Conservation (phyloP, 257 asterid species). For the Lycium barbarum region DNA sequence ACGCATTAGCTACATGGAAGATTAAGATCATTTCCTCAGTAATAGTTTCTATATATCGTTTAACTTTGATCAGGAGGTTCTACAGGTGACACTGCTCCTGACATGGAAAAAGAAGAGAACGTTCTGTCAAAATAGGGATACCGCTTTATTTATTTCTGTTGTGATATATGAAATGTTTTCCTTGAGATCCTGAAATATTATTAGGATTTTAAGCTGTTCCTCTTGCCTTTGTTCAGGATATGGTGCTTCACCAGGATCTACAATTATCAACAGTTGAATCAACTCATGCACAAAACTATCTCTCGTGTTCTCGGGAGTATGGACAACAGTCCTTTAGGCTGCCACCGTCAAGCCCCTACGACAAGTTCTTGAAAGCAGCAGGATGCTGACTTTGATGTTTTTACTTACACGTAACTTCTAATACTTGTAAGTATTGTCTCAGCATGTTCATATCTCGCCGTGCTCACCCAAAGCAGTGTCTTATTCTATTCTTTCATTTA, state of each 20-base stretch:
- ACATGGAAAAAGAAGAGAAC: neutral
- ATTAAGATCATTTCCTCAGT: neutral
- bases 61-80: neutral
- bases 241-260: conserved; percentile 37
- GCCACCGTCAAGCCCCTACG: conserved; percentile 64
- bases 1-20: conserved; percentile 5
- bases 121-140: conserved; percentile 6
- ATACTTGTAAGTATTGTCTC: conserved; percentile 28
- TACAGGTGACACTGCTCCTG: neutral
- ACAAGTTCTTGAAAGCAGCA: conserved; percentile 61
- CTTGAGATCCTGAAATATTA: neutral
- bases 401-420: conserved; percentile 23
- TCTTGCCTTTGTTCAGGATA: conserved; percentile 31
- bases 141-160: neutral
- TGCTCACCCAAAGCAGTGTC: conserved; percentile 17
- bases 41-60: neutral
- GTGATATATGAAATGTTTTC: neutral
- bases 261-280: conserved; percentile 24
- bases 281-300: conserved; percentile 31
- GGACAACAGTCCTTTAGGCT: conserved; percentile 53
- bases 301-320: conserved; percentile 41
- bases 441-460: neutral
- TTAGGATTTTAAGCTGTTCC: neutral
- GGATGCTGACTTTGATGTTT: conserved; percentile 45
- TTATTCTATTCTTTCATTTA: neutral